A percentile compares a stretch with the other conserved stretches of the same genome.
Evolutionary conservation across 495 filamentous ascomycete species (phyloP).

Genomic region (Hyaloscypha variabilis): DNA sequence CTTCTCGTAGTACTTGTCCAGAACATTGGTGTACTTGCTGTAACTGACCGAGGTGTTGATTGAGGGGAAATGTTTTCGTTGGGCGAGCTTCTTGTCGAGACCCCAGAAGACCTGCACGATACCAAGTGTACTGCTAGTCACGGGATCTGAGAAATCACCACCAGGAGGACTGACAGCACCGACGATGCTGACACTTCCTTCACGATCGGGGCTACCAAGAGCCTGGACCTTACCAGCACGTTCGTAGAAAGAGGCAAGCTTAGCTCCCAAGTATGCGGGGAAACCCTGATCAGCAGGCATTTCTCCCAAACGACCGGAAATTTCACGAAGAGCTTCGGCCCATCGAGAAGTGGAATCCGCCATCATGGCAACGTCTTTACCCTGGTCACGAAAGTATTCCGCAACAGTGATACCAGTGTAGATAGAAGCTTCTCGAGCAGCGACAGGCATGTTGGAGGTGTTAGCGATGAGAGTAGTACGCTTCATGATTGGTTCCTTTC

Average conservation of each 20-base stretch:
- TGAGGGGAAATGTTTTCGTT: constrained; percentile 98
- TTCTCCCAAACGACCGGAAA: constrained; percentile 97
- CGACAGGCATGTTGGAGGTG: constrained; percentile 99
- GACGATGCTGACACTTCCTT: constrained; percentile 95
- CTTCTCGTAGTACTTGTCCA: constrained; percentile 93
- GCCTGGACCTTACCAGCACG: constrained; percentile 86
- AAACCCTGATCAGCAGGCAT: constrained; percentile 99
- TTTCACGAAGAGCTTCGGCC: constrained; percentile 98
- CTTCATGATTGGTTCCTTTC: constrained; percentile 99
- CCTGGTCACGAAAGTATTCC: constrained; percentile 98
- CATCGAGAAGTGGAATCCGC: constrained; percentile 98
- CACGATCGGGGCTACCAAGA: constrained; percentile 84
- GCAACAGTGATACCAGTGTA: constrained; percentile 96
- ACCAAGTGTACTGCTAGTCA: constrained; percentile 90
- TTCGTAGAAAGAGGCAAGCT: constrained; percentile 98
- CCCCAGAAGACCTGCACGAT: constrained; percentile 99
- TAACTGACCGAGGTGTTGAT: constrained; percentile 96
- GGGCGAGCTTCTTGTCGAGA: constrained; percentile 98
- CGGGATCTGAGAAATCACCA: constrained; percentile 99
- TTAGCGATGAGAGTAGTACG: constrained; percentile 98
- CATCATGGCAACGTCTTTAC: constrained; percentile 99
- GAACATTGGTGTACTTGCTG: constrained; percentile 88
- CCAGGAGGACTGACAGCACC: constrained; percentile 96
- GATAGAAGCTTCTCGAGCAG: constrained; percentile 97
- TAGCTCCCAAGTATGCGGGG: constrained; percentile 95